phyloP scores from a whole-genome alignment of 345 rosid genomes.

The Mallotus nudiflorus region DNA sequence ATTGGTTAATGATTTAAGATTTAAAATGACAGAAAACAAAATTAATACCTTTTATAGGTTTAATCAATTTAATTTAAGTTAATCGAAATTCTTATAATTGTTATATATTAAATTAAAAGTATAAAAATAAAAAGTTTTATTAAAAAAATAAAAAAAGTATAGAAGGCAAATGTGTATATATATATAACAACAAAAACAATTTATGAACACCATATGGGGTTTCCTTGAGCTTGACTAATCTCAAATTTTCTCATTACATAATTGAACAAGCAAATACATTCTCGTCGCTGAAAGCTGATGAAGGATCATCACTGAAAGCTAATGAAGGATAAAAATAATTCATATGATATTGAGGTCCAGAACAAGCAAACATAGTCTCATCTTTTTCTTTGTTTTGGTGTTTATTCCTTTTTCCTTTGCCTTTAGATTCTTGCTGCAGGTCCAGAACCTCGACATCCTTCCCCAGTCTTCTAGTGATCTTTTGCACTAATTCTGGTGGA shows the following conservation, averaged over 20 bases:
- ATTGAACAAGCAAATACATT: slow-evolving; percentile 47
- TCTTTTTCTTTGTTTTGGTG: slow-evolving; percentile 9
- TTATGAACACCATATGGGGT: no score
- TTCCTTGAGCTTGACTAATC: no score
- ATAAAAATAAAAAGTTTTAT: no score
- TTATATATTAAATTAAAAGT: no score
- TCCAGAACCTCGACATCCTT: slow-evolving; percentile 21
- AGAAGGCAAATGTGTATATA: no score
- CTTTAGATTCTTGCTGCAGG: slow-evolving; percentile 8
- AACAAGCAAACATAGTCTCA: slow-evolving; percentile 26
- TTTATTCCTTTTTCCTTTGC: neutral
- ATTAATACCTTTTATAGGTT: no score
- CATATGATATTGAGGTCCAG: slow-evolving; percentile 42
- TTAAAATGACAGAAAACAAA: no score
- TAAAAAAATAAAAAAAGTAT: no score
- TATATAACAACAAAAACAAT: no score
- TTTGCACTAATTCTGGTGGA: slow-evolving; percentile 39
- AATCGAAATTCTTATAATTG: no score
- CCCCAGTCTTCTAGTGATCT: slow-evolving; percentile 24
- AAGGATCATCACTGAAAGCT: slow-evolving; percentile 28
- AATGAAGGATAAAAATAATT: slow-evolving; percentile 14
- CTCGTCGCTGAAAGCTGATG: slow-evolving; percentile 37
- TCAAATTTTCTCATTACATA: slow-evolving; percentile 50
- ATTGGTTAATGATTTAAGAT: no score
- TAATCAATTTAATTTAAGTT: no score